Percentiles rank a stretch among this genome's conserved stretches.
phyloP scores from a whole-genome alignment of 768 basidiomycete species.

The Leucocoprinus sp. region DNA sequence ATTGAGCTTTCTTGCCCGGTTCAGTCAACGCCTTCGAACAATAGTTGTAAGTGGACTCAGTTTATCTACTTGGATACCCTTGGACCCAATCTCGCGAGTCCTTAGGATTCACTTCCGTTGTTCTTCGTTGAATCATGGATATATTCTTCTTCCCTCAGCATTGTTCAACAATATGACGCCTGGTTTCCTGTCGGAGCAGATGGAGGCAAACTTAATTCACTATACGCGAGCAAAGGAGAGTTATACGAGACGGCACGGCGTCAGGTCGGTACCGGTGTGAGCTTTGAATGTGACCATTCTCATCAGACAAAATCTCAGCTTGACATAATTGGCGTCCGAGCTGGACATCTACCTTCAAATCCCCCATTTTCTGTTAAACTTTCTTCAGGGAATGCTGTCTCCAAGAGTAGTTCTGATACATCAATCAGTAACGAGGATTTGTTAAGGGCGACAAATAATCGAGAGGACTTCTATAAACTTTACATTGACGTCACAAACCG shows the following conservation, averaged over 20 bases:
- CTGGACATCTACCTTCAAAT: slow-evolving; percentile 59
- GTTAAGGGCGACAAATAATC: slow-evolving; percentile 43
- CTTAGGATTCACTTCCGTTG: slow-evolving; percentile 42
- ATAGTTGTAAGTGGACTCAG: slow-evolving; percentile 56
- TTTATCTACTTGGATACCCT: slow-evolving; percentile 2
- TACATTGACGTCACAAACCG: slow-evolving; percentile 72
- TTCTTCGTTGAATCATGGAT: slow-evolving; percentile 92
- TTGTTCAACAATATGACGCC: slow-evolving; percentile 68
- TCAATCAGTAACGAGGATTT: slow-evolving; percentile 56
- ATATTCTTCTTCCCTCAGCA: slow-evolving; percentile 81
- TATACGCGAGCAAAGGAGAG: slow-evolving; percentile 81
- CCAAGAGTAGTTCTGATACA: slow-evolving; percentile 17
- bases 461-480: slow-evolving; percentile 63
- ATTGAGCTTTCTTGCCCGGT: slow-evolving; percentile 64
- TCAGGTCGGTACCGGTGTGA: slow-evolving; percentile 45
- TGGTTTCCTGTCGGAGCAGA: slow-evolving; percentile 52
- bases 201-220: slow-evolving; percentile 35
- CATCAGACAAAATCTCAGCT: slow-evolving; percentile 39
- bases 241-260: slow-evolving; percentile 79
- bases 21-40: slow-evolving; percentile 69
- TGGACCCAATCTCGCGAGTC: slow-evolving; percentile 14
- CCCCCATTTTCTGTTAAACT: slow-evolving; percentile 65
- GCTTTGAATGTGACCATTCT: slow-evolving; percentile 3
- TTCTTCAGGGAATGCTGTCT: slow-evolving; percentile 17
- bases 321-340: slow-evolving; percentile 71